Conservation (phyloP, 164 flowering plant species). For the Piper longum region DNA sequence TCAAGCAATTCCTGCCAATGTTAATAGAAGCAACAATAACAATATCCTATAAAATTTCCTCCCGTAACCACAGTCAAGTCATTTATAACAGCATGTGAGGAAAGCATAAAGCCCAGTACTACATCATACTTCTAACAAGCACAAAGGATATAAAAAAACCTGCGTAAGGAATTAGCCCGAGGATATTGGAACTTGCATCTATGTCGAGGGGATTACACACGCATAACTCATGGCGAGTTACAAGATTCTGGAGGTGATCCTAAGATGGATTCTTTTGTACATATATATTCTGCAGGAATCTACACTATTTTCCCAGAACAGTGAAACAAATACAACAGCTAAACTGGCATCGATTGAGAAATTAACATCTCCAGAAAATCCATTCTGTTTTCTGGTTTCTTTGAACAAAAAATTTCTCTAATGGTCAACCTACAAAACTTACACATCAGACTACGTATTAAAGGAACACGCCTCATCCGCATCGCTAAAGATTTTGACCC, state of each 20-base stretch:
- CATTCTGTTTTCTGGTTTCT: neutral
- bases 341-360: neutral
- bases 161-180: no score
- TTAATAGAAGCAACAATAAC: no score
- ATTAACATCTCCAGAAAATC: neutral
- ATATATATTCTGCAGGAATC: neutral
- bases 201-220: no score
- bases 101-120: no score
- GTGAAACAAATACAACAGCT: neutral
- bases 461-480: neutral
- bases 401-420: neutral
- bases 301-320: neutral
- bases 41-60: no score
- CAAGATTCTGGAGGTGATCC: neutral
- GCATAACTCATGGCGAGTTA: neutral
- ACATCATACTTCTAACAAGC: no score
- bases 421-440: neutral
- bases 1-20: no score
- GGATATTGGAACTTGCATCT: no score
- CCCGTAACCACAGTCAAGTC: no score
- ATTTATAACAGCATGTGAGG: no score
- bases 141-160: no score
- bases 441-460: no score
- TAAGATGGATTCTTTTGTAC: neutral
- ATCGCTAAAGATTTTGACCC: neutral